Base-by-base conservation (phyloP, 192 early-diverging fungal genomes). In the Mortierella hygrophila region DNA sequence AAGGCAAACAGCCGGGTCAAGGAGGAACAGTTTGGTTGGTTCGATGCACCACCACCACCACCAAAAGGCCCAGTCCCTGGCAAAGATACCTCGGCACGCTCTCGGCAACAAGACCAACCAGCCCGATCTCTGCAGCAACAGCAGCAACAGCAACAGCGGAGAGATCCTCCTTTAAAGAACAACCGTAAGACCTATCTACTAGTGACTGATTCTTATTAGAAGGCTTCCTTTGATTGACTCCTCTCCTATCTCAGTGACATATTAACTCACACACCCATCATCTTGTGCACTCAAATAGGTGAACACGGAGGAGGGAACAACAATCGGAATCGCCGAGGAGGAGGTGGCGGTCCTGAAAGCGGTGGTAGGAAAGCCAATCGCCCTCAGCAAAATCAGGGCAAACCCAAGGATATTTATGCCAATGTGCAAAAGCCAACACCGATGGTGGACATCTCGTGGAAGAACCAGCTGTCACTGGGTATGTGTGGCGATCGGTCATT, bases 381-480 rank as follows among this genome's bases (percentile, higher is more conserved):
- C 6, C 9, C 35, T 70, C 69, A 70, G 21, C 69, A 70, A 41
- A 70, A 70, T n/a, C 69, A 70, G 20, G 40, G 4, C 38, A 42
- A n/a, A 35, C 69, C 60, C 29, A 65, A 65, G 60, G 29, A 32
- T 29, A 32, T 65, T 49, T 78, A 74, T 52, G 40, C 41, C 11
- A 38, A 23, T 38, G 41, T 78, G 29, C 73, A 68, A 40, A 65
- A 73, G 29, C 84, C 84, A 1, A 54, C 9, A 8, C 79, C 84
- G 6, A 26, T 77, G 3, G 3, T 86, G 35, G 84, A 86, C 65
- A 35, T 73, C 46, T 74, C 78, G 0, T 86, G 84, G 84, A 86
- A 81, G 55, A 23, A 41, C 1, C 37, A 57, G 8, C 52, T 81
- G 15, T 72, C 79, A 20, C 23, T 5, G 81, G 76, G 84, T 81